Evolutionary conservation across 2,329 filamentous ascomycete species (phyloP).

Genomic region (Nothopassalora personata): DNA sequence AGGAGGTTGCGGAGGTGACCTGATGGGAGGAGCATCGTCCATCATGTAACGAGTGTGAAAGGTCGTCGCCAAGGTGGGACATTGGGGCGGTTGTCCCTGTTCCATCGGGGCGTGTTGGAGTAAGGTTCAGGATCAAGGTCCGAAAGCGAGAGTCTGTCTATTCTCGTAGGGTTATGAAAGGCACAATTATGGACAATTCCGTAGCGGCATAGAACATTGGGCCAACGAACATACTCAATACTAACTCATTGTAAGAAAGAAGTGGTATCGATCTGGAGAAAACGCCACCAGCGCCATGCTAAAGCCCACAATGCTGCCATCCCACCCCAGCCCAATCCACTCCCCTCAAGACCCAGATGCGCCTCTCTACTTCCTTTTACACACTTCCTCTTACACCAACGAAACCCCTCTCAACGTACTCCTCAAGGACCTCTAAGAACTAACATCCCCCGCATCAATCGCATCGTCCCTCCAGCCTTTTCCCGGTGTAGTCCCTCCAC

Average conservation of each 20-base stretch:
- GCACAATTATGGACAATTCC: too few relatives aligned
- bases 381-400: conserved; percentile 1
- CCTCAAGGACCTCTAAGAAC: conserved; percentile 1
- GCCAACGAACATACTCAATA: background rate
- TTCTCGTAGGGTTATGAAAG: too few relatives aligned
- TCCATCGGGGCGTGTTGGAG: background rate
- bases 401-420: background rate
- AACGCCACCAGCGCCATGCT: background rate
- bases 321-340: background rate
- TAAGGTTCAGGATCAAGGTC: background rate
- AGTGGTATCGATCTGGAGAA: background rate
- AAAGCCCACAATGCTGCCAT: background rate
- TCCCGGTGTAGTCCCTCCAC: conserved; percentile 16
- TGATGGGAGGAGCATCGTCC: background rate
- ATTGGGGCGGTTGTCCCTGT: background rate
- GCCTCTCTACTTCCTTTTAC: background rate
- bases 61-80: background rate
- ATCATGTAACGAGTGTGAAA: background rate
- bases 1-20: background rate
- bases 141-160: background rate
- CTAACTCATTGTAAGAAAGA: background rate
- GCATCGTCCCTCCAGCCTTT: conserved; percentile 22
- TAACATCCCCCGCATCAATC: conserved; percentile 19
- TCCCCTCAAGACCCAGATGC: background rate
- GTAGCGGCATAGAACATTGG: too few relatives aligned